Evolutionary conservation across 495 filamentous ascomycete species (phyloP).

Genomic region (Annulohypoxylon maeteangense): DNA sequence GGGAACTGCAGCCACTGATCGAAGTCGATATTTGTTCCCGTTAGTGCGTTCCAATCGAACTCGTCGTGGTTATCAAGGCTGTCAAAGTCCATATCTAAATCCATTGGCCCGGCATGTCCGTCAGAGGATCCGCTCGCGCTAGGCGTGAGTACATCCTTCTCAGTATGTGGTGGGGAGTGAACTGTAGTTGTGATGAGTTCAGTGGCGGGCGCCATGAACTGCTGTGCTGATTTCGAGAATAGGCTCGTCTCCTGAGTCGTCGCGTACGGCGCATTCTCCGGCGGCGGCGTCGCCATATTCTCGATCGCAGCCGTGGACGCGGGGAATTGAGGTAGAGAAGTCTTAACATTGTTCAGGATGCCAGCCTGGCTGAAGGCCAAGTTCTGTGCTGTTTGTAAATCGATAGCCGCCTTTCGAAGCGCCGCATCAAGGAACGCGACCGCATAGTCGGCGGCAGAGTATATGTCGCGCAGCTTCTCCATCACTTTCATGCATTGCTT

Average conservation of each 20-base stretch:
- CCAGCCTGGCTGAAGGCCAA: slow-evolving; percentile 21
- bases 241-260: slow-evolving; percentile 41
- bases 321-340: slow-evolving; percentile 35
- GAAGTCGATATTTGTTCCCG: slow-evolving; percentile 54
- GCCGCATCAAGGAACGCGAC: slow-evolving; percentile 87
- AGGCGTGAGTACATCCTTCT: slow-evolving; percentile 49
- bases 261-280: slow-evolving; percentile 52
- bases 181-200: slow-evolving; percentile 28
- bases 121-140: slow-evolving; percentile 46
- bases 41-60: slow-evolving; percentile 53
- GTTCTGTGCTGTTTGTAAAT: slow-evolving; percentile 41
- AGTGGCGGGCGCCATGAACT: slow-evolving; percentile 23
- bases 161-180: slow-evolving; percentile 50
- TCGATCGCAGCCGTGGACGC: slow-evolving; percentile 26
- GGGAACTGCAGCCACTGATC: slow-evolving; percentile 59
- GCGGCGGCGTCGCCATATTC: slow-evolving; percentile 55
- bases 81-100: slow-evolving; percentile 44
- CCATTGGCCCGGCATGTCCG: slow-evolving; percentile 30
- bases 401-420: slow-evolving; percentile 80
- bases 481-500: slow-evolving; percentile 88
- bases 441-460: slow-evolving; percentile 87
- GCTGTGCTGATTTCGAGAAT: slow-evolving; percentile 36
- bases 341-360: slow-evolving; percentile 39
- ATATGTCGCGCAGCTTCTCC: slow-evolving; percentile 80
- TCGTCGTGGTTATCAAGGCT: slow-evolving; percentile 43